Conservation (phyloP, 306 rosid species). For the Pyrus communis region DNA sequence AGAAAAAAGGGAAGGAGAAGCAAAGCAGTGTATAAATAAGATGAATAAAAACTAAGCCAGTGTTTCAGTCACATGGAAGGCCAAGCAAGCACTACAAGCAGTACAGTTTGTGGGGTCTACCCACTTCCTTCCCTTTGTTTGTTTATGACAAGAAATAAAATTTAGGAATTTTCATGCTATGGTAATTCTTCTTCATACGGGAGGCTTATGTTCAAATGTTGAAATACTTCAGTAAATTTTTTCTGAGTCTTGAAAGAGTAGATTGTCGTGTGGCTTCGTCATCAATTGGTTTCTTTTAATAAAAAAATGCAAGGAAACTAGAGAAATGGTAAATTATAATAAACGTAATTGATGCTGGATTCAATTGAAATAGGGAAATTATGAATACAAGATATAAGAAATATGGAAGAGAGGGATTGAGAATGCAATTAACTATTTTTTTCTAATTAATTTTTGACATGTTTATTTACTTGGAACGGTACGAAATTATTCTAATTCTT, state of each 20-base stretch:
- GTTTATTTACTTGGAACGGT: no score
- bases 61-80: conserved; percentile 12
- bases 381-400: no score
- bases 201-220: no score
- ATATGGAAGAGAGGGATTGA: background rate
- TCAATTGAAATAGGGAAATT: no score
- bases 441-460: no score
- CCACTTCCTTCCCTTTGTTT: background rate
- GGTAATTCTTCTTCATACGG: background rate
- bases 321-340: background rate
- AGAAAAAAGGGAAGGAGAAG: background rate
- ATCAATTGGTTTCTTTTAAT: no score
- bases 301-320: background rate
- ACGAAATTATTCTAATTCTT: no score
- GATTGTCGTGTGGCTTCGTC: no score
- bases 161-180: background rate
- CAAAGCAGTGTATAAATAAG: conserved; percentile 5
- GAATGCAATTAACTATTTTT: background rate
- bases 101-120: conserved; percentile 9
- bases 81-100: conserved; percentile 2
- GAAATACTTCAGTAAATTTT: no score
- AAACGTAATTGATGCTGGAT: no score
- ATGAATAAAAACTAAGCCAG: background rate
- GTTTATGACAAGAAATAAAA: background rate
- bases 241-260: no score